Percentiles rank a stretch among this genome's conserved stretches.
Conservation (phyloP, 2,329 filamentous ascomycete species). For the Drechslera avenae region DNA sequence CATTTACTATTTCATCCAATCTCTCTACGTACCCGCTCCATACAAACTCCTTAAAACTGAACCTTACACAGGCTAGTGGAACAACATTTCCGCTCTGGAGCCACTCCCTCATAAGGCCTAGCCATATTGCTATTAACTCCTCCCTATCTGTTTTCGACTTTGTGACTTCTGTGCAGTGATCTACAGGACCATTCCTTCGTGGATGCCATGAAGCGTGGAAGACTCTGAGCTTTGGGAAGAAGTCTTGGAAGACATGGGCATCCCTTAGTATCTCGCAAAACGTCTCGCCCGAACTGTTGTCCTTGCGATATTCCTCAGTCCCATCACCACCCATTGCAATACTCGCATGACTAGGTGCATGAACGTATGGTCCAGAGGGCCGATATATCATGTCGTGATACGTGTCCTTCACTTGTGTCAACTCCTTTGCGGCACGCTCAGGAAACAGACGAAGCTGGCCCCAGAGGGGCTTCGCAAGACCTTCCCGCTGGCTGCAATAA, state of each 20-base stretch:
- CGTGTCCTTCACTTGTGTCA: slow-evolving; percentile 1
- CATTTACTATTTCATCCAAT: not conserved
- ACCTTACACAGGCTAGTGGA: slow-evolving; percentile 17
- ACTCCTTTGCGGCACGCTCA: slow-evolving; percentile 5
- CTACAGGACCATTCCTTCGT: not conserved
- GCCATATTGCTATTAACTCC: slow-evolving; percentile 11
- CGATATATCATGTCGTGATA: slow-evolving; percentile 1
- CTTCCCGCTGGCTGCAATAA: not conserved
- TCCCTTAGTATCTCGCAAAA: slow-evolving; percentile 18
- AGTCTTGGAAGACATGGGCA: slow-evolving; percentile 11
- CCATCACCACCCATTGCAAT: not conserved
- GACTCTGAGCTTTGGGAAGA: slow-evolving; percentile 19
- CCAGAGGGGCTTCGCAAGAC: slow-evolving; percentile 1
- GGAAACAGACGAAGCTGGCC: slow-evolving; percentile 25
- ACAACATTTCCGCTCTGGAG: slow-evolving; percentile 2
- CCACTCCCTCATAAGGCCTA: slow-evolving; percentile 13
- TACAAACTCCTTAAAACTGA: not conserved
- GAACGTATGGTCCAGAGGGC: not conserved
- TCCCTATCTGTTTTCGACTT: not conserved
- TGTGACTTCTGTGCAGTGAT: not conserved
- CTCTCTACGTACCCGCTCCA: slow-evolving; percentile 3
- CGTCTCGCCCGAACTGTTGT: slow-evolving; percentile 1
- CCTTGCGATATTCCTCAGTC: not conserved
- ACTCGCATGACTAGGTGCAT: slow-evolving; percentile 3
- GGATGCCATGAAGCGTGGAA: slow-evolving; percentile 16